These are phyloP conservation scores for Fragilariopsis cylindrus DNA, from an alignment of 108 stramenopile genomes.

Conservation along the genomic window DNA sequence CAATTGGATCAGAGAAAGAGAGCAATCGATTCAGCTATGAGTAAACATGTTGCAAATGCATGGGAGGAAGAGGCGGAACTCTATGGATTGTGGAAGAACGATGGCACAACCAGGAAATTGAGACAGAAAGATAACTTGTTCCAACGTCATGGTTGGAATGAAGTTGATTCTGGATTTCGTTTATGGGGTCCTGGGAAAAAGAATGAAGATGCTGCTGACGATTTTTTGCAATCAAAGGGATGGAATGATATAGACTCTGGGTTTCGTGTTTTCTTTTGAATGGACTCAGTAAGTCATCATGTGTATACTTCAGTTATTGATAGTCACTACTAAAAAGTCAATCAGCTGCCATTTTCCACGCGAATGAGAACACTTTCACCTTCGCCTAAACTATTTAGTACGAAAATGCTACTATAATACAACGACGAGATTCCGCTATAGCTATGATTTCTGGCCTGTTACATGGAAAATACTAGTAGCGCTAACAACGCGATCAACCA, in stretches of 20 bases:
- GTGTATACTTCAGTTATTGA: not conserved
- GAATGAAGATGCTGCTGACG: conserved; percentile 20
- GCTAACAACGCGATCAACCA: conserved; percentile 21
- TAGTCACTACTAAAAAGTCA: not conserved
- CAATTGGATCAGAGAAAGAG: conserved; percentile 61
- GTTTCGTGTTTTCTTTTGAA: conserved; percentile 59
- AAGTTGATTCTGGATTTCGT: conserved; percentile 79
- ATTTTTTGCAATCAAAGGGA: conserved; percentile 72
- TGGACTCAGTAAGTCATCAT: not conserved
- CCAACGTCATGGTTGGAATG: conserved; percentile 77
- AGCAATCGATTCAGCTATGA: conserved; percentile 51
- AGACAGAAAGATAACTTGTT: conserved; percentile 54
- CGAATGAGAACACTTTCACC: no score
- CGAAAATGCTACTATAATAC: not conserved
- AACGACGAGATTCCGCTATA: not conserved
- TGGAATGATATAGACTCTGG: conserved; percentile 86
- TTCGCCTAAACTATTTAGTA: no score
- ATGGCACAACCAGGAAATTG: not conserved
- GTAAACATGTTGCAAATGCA: conserved; percentile 40
- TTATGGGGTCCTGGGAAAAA: conserved; percentile 57
- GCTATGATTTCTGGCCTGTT: not conserved
- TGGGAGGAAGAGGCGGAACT: conserved; percentile 48
- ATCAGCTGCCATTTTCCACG: no score
- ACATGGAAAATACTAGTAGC: no score
- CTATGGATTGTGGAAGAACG: conserved; percentile 17